Evolutionary conservation across 495 filamentous ascomycete species (phyloP).

Genomic region (Penicillium alfredii): DNA sequence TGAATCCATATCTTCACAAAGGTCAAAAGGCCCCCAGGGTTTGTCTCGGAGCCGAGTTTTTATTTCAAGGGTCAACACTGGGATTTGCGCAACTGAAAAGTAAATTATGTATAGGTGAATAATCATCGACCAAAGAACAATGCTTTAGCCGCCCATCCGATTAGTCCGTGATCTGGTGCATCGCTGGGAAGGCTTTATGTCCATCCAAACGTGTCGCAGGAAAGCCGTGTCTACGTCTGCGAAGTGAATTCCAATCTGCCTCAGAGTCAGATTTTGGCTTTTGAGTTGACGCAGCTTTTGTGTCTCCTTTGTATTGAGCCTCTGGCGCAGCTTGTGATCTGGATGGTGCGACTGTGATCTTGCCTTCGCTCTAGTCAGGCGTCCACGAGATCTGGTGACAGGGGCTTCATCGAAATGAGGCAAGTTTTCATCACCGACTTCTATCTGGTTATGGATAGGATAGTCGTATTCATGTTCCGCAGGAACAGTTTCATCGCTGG

Average conservation of each 20-base stretch:
- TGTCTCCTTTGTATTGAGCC: slow-evolving; percentile 5
- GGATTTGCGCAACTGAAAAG: not conserved
- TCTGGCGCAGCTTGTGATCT: slow-evolving; percentile 1
- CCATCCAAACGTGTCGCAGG: slow-evolving; percentile 8
- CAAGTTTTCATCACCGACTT: not conserved
- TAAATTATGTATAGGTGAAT: not conserved
- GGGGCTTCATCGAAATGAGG: no score
- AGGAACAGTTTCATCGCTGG: no score
- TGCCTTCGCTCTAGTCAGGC: slow-evolving; percentile 7
- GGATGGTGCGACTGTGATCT: slow-evolving; percentile 1
- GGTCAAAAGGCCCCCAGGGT: not conserved
- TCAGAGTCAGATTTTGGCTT: slow-evolving; percentile 8
- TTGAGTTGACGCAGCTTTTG: slow-evolving; percentile 8
- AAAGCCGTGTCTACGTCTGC: slow-evolving; percentile 5
- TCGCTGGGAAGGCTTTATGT: slow-evolving; percentile 9
- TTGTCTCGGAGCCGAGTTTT: not conserved
- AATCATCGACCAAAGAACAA: not conserved
- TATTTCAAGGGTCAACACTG: not conserved
- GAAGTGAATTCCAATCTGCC: slow-evolving; percentile 3
- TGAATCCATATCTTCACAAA: no score
- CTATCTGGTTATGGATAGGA: not conserved
- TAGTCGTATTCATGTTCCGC: no score
- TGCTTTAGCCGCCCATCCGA: not conserved
- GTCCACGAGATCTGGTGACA: not conserved
- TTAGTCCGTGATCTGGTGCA: slow-evolving; percentile 9